Base-by-base conservation (phyloP, 306 rosid genomes). In the Parietaria judaica region DNA sequence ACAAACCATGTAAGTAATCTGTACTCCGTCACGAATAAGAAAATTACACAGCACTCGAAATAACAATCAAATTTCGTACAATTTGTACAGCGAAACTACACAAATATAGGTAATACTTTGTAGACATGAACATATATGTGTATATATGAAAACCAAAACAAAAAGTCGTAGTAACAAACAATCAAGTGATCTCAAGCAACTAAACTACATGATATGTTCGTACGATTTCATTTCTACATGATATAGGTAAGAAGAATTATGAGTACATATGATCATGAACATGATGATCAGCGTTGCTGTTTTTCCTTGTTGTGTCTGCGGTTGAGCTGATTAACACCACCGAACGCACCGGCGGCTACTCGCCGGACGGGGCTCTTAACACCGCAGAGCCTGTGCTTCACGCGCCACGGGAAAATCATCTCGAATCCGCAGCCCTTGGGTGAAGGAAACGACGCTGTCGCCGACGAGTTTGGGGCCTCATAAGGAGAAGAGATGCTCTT, bases 391-490 rank as follows among this genome's bases (percentile, higher is more conserved):
- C 74, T 83, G 51, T 80, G 90, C 75, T 86, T 90, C 78, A 76
- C 60, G 16, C 84, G 68, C 88, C 94, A 83, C 0, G 97, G 94
- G 63, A 84, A 78, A 46, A 86, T 54, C 67, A 67, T 35, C 34
- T 83, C 83, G 15, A 85, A 63, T 16, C 95, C 94, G 66, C 94
- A 90, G 5, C 86, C 90, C 66, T 80, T 86, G 3, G 82, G 83
- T 36, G 94, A 71, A 63, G 74, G 56, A 71, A 51, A 77, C 14
- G 86, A 49, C 60, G 35, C 60, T 14, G 36, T 12, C 8, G 55
- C 56, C 56, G 45, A 41, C 7, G 45, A 41, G 9, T 3, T 41
- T 3, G 9, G 53, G 15, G 53, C 53, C 53, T 49, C 23, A 14
- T 51, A 31, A 52, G 36, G 7, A 6, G 10, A 0, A 14, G 17